Percentiles rank a stretch among this genome's conserved stretches.
Evolutionary conservation across 2,329 filamentous ascomycete genomes (phyloP).

Genomic region (Rosellinia necatrix): DNA sequence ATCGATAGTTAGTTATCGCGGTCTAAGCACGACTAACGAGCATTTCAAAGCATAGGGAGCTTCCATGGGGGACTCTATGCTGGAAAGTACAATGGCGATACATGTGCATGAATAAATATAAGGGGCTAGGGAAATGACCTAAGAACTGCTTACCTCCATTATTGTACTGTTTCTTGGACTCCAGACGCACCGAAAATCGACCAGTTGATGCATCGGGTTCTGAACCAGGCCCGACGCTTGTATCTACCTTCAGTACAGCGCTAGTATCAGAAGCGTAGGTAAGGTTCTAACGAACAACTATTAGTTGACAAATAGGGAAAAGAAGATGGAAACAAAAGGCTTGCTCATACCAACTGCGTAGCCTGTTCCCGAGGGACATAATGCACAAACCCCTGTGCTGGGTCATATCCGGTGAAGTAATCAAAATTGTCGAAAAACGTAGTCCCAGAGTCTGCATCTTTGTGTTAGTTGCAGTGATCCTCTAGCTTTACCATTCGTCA

Average conservation of each 20-base stretch:
- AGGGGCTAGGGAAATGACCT: too few relatives aligned
- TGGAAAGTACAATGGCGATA: too few relatives aligned
- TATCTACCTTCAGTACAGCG: constrained; percentile 65
- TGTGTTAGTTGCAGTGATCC: constrained; percentile 2
- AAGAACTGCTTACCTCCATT: too few relatives aligned
- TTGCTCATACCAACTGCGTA: constrained; percentile 45
- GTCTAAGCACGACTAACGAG: too few relatives aligned
- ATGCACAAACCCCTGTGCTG: constrained; percentile 57
- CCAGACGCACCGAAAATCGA: constrained; percentile 66
- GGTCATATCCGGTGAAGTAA: constrained; percentile 57
- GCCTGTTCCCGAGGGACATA: constrained; percentile 54
- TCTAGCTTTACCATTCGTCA: neutral
- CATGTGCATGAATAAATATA: too few relatives aligned
- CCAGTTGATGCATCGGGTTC: constrained; percentile 59
- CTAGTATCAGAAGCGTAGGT: constrained; percentile 60
- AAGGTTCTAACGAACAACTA: constrained; percentile 54
- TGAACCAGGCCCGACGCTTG: constrained; percentile 53
- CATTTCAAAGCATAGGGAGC: too few relatives aligned
- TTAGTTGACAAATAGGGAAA: neutral
- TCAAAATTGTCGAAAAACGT: constrained; percentile 61
- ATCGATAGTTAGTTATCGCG: too few relatives aligned
- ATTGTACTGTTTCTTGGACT: constrained; percentile 64
- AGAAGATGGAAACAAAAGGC: neutral
- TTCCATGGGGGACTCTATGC: too few relatives aligned
- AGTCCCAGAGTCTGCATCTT: constrained; percentile 50